Conservation (phyloP, 2,329 filamentous ascomycete genomes). For the Microcyclospora tardicrescens region DNA sequence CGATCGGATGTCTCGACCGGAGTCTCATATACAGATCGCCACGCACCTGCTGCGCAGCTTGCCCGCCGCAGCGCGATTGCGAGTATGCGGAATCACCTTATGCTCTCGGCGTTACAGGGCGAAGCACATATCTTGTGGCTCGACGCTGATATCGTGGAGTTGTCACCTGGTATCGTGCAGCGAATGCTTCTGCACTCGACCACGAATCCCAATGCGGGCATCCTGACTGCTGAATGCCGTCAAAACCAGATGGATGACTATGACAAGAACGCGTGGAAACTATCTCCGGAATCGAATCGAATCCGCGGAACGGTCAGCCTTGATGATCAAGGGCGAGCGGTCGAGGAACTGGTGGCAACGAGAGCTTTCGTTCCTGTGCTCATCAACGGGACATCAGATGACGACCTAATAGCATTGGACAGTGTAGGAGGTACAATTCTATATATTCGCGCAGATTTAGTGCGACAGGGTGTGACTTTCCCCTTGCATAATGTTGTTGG, state of each 20-base stretch:
- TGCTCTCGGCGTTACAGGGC: slow-evolving; percentile 19
- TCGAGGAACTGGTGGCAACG: slow-evolving; percentile 3
- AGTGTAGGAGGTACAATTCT: slow-evolving; percentile 26
- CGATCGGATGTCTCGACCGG: slow-evolving; percentile 1
- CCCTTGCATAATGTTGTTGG: slow-evolving; percentile 24
- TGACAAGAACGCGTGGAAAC: slow-evolving; percentile 26
- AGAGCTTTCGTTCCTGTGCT: slow-evolving; percentile 9
- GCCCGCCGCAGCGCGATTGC: slow-evolving; percentile 19
- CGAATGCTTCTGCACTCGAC: slow-evolving; percentile 20
- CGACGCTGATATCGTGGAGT: slow-evolving; percentile 26
- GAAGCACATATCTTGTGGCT: slow-evolving; percentile 26
- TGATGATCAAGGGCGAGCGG: slow-evolving; percentile 2
- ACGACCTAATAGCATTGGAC: slow-evolving; percentile 23
- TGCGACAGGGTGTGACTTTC: slow-evolving; percentile 24
- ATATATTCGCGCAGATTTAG: slow-evolving; percentile 22
- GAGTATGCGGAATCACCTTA: slow-evolving; percentile 23
- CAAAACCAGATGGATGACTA: slow-evolving; percentile 23
- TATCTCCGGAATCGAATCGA: neutral
- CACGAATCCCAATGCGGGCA: slow-evolving; percentile 16
- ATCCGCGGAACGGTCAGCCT: slow-evolving; percentile 2
- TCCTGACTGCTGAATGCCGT: slow-evolving; percentile 24
- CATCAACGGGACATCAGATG: slow-evolving; percentile 14
- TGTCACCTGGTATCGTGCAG: slow-evolving; percentile 21
- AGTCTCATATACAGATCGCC: slow-evolving; percentile 5
- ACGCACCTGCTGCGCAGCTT: slow-evolving; percentile 7